Evolutionary conservation across 2,329 filamentous ascomycete genomes (phyloP), one percentile per base, ranked within the genome.

Genomic region (Sclerotinia minor): DNA sequence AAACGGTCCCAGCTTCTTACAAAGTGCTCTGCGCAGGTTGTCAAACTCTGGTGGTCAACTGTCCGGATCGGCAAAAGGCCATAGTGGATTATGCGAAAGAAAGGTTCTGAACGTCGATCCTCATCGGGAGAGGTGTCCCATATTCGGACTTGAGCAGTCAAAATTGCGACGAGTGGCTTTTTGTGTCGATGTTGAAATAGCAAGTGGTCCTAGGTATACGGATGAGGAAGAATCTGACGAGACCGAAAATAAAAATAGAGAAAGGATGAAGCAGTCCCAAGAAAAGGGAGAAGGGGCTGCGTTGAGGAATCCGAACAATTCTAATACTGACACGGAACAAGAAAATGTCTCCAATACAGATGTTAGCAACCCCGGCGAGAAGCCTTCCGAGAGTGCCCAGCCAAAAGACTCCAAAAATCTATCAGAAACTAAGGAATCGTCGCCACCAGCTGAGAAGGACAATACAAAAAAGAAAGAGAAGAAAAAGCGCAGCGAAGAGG

Each of bases 151-250:
- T 58, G 89, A 93, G 72, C 87, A 89, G 74, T 86, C 87, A 60
- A 97, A 95, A 77, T 79, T 99, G 69, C 87, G 92, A 65, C 87
- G 93, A 65, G 95, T 99, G 0, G 91, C 94, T 0, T 99, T 99
- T 76, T 97, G 92, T 73, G 95, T 99, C 3, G 95, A 99, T 76
- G 94, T 99, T 5, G 95, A 99, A 78, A 96, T 99, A 75, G 94
- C 94, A 3, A 92, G 93, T 0, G 88, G 92, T 76, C 92, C 94
- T 32, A 89, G 87, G 73, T 95, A 96, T 73, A 80, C 82, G 19
- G 91, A 95, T 3, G 83, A 83, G 21, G 91, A 94, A 4, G 83
- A 82, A 19, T 80, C 81, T 21, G 80, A 76, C 71, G 82, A 86
- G 64, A 70, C 83, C 13, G 79, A 81, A 8, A 80, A 83, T n/a